Base-by-base conservation (phyloP, 140 eudicot species). In the Bidens hawaiensis region DNA sequence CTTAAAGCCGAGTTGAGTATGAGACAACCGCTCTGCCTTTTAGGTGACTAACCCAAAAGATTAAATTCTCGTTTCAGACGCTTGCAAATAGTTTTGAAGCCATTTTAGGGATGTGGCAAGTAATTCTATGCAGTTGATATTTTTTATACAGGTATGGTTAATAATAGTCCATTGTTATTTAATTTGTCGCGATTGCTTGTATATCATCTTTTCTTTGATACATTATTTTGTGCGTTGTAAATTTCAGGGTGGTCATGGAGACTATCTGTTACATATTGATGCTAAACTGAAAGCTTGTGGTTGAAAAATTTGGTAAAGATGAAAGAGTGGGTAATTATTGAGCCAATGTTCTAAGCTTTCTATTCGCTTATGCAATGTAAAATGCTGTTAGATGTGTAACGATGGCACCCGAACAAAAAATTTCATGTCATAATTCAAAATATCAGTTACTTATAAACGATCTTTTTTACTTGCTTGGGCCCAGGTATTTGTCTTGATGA, bases 1-100 rank as follows among this genome's bases (percentile, higher is more conserved):
- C 90, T 93, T 56, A 88, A 87, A 75, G 88, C 85, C 1, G 99
- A 93, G 81, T 88, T 93, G 49, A 93, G 99, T 79, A 93, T 93
- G 96, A 68, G 99, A 71, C 96, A 88, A 61, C 99, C 96, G 0
- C 86, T 93, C 16, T 88, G 90, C 22, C 75, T 79, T 68, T 77
- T 93, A 2, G 99, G 99, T 45, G 99, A n/a, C n/a, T n/a, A n/a
- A n/a, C n/a, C n/a, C n/a, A n/a, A n/a, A n/a, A n/a, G n/a, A 93
- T 30, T 52, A n/a, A 9, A 62, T 19, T 62, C 4, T 16, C 5
- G 65, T 52, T 52, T 45, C 41, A 17, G 11, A 60, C 30, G 57
- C 40, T 49, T 74, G 79, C 67, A 67, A 26, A 74, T 74, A 74
- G n/a, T 6, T 40, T 57, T 66, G 65, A 62, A 62, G 47, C 65